Evolutionary conservation across 2,329 filamentous ascomycete genomes (phyloP).

Genomic region (Colletotrichum sp.): DNA sequence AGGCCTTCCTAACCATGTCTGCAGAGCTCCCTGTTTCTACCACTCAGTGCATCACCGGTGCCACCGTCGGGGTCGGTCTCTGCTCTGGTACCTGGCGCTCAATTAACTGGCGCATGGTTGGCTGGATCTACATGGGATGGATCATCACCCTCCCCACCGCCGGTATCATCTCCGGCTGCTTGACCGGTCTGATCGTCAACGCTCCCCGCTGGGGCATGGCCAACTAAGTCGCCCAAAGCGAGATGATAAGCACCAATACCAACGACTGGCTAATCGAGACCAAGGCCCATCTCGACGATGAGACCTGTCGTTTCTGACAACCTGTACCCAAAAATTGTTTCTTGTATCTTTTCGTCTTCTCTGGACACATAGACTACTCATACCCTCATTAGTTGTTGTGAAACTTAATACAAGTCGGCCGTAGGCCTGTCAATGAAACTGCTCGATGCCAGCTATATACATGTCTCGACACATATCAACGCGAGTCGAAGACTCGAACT

Average conservation of each 20-base stretch:
- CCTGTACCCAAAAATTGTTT: background rate
- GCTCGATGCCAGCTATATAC: background rate
- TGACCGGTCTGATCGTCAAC: conserved; percentile 64
- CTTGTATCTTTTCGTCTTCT: background rate
- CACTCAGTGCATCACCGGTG: conserved; percentile 62
- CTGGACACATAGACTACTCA: conserved; percentile 2
- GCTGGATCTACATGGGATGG: conserved; percentile 58
- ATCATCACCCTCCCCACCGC: conserved; percentile 50
- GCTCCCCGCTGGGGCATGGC: conserved; percentile 49
- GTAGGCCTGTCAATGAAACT: background rate
- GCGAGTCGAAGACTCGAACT: too few relatives aligned
- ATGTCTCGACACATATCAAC: background rate
- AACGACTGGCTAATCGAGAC: background rate
- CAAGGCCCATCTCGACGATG: background rate
- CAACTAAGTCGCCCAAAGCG: background rate
- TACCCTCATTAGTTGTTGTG: conserved; percentile 6
- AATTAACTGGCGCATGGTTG: conserved; percentile 63
- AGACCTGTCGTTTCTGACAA: background rate
- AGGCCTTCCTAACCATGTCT: background rate
- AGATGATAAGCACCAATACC: background rate
- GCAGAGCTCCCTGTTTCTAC: conserved; percentile 58
- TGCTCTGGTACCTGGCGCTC: conserved; percentile 56
- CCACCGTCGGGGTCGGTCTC: conserved; percentile 60
- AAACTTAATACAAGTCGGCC: background rate
- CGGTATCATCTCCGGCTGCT: conserved; percentile 55